Evolutionary conservation across 805 yeast genomes (phyloP), one percentile per base, ranked within the genome.

Genomic region (Saccharomyces mikatae): DNA sequence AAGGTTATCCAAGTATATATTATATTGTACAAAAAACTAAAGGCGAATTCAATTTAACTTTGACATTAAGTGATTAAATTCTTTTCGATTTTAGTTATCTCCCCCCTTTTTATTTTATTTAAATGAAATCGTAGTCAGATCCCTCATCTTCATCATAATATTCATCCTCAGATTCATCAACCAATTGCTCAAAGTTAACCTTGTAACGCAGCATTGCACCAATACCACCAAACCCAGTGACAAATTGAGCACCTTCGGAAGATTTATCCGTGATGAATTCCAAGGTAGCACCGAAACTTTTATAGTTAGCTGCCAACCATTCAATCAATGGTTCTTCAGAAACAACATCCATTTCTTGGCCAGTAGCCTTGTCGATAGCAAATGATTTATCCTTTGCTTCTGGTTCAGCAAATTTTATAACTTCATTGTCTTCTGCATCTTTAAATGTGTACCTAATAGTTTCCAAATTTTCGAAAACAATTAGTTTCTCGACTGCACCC

Each of bases 161-260:
- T 71, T 89, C 96, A 68, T 91, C 97, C 60, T 89, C 96, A 56
- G 84, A 78, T 54, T 89, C 97, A 52, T 89, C 96, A 52, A 77
- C 87, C 69, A 94, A 81, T 78, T 90, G 97, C 72, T 94, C 99
- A 67, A 94, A 94, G 77, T 94, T 94, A 64, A 94, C 94, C 75
- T 90, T 90, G 76, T 94, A 94, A 77, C 99, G 89, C 71, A 94
- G 78, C 64, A 94, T 71, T 55, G 97, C 97, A 72, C 99, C 99
- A 62, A 94, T 82, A 76, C 99, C 99, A 86, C 99, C 99, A 69
- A 94, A 94, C 56, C 99, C 99, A 65, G 84, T 86, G 56, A 87
- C 95, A 74, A 94, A 94, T 77, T 94, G 99, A 48, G 98, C 96
- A 79, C 99, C 99, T 75, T 94, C 99, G 47, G 96, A 86, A 24